Conservation (phyloP, 768 basidiomycete genomes). For the Amanita subjunquillea region DNA sequence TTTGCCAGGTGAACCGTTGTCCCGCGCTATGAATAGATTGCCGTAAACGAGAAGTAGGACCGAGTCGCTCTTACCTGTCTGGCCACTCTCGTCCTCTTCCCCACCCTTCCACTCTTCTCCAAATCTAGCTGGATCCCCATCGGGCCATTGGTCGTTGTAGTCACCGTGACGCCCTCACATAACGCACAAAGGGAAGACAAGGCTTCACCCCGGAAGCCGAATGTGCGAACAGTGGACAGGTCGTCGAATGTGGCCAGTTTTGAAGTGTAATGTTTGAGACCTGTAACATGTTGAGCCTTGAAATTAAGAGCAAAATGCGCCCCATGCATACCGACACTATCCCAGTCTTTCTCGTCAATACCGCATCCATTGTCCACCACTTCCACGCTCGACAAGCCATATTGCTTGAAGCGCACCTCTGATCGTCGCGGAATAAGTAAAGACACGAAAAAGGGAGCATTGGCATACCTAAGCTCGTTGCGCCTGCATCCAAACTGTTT, state of each 20-base stretch:
- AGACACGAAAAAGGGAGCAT: neutral
- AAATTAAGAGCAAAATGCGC: neutral
- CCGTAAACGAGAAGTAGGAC: neutral
- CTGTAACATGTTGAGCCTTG: constrained; percentile 25
- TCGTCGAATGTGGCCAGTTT: constrained; percentile 75
- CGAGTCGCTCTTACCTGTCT: constrained; percentile 45
- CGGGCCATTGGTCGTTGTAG: constrained; percentile 70
- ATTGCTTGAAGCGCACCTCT: constrained; percentile 46
- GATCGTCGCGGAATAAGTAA: neutral
- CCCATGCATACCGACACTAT: constrained; percentile 54
- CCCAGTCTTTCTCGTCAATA: constrained; percentile 68
- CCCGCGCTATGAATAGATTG: constrained; percentile 52
- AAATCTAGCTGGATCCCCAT: constrained; percentile 75
- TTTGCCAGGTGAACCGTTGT: constrained; percentile 69
- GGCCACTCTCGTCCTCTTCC: constrained; percentile 53
- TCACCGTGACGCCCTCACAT: constrained; percentile 55
- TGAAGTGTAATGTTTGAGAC: constrained; percentile 88
- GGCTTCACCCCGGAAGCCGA: constrained; percentile 96
- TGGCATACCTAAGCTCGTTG: constrained; percentile 69
- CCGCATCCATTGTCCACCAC: constrained; percentile 91
- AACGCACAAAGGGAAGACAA: constrained; percentile 88
- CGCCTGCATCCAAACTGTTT: constrained; percentile 90
- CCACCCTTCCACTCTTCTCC: constrained; percentile 52
- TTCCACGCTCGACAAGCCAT: constrained; percentile 70
- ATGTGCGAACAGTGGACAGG: constrained; percentile 63